A percentile compares a stretch with the other conserved stretches of the same genome.
Conservation (phyloP, 2,329 filamentous ascomycete genomes). For the Trichoderma sp. region DNA sequence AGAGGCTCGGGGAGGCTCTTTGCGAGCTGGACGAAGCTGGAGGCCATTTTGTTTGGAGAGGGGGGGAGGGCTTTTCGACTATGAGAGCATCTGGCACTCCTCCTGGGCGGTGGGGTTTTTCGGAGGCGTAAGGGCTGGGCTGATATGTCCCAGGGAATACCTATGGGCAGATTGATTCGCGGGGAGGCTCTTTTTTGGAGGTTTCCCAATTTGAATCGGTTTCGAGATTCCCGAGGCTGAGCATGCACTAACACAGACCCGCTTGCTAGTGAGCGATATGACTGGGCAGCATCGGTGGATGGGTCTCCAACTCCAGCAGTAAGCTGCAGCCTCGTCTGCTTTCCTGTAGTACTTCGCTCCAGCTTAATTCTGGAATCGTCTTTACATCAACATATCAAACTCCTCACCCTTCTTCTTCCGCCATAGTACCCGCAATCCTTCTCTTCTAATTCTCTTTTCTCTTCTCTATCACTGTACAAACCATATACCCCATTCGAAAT, state of each 20-base stretch:
- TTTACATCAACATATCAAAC: background rate
- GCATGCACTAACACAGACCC: constrained; percentile 16
- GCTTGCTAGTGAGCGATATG: background rate
- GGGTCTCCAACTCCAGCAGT: constrained; percentile 3
- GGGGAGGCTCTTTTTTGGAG: constrained; percentile 9
- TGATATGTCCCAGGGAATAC: background rate
- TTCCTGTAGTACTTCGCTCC: background rate
- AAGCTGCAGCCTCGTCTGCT: constrained; percentile 29
- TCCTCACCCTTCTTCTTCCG: background rate
- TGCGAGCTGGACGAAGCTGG: constrained; percentile 60
- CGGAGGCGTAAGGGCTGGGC: background rate
- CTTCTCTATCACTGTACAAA: background rate
- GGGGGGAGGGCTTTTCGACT: constrained; percentile 14
- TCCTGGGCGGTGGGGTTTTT: background rate
- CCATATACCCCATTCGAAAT: constrained; percentile 31
- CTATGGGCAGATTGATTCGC: background rate
- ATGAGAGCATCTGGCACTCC: constrained; percentile 19
- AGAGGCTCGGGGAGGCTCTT: constrained; percentile 76
- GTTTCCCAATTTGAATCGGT: constrained; percentile 14
- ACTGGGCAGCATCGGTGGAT: background rate
- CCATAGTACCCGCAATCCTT: too few species aligned
- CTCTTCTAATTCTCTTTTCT: too few species aligned
- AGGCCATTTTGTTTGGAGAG: constrained; percentile 35
- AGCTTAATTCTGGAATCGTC: background rate
- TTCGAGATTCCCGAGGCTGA: constrained; percentile 31